Conservation (phyloP, 2,329 filamentous ascomycete species). For the Coniochaeta hoffmannii region DNA sequence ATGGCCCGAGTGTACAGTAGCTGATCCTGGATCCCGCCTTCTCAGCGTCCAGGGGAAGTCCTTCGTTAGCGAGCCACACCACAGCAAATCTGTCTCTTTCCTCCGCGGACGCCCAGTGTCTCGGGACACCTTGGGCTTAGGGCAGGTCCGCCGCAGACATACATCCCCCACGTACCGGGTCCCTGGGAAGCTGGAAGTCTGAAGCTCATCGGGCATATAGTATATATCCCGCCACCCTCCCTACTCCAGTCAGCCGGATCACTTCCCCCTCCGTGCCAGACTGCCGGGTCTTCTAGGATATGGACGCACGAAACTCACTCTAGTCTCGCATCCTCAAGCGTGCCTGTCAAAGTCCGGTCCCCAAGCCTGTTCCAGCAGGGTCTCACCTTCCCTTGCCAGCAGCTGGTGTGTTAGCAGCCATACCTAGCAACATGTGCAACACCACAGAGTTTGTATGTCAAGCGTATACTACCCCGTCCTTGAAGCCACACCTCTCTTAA, state of each 20-base stretch:
- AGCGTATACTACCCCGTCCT: not conserved
- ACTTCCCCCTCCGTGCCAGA: not conserved
- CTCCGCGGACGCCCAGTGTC: not conserved
- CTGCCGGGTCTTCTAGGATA: not conserved
- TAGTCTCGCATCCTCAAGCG: not conserved
- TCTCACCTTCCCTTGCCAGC: not conserved
- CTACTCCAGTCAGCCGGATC: not conserved
- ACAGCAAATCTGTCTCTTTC: not conserved
- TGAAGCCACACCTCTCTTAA: not conserved
- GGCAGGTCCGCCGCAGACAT: not conserved
- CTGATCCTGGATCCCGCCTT: not conserved
- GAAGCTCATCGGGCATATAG: not conserved
- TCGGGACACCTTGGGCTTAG: not conserved
- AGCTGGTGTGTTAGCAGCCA: not conserved
- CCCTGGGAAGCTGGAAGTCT: not conserved
- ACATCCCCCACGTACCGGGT: not conserved
- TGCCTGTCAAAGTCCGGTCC: not conserved
- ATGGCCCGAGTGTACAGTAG: not conserved
- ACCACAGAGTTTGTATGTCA: not conserved
- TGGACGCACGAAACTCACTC: not conserved
- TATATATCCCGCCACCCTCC: not conserved
- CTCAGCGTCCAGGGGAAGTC: not conserved
- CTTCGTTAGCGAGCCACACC: not conserved
- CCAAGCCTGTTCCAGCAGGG: not conserved
- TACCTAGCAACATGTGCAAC: not conserved